A percentile compares a stretch with the other conserved stretches of the same genome.
Conservation (phyloP, 2,329 filamentous ascomycete species). For the Pseudodiploospora longispora region DNA sequence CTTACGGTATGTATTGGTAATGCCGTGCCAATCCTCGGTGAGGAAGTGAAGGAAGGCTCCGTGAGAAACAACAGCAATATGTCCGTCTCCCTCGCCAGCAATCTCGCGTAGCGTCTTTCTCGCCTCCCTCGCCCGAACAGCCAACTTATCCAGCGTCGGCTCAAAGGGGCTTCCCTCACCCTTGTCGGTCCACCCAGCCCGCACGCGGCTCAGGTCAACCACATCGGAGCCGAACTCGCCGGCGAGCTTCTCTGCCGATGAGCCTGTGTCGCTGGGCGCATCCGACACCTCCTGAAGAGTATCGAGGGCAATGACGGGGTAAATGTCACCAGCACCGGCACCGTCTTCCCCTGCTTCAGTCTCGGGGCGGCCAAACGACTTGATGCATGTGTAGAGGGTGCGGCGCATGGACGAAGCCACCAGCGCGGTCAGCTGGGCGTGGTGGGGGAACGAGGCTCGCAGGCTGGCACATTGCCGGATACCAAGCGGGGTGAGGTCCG, state of each 20-base stretch:
- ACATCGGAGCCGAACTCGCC: constrained; percentile 48
- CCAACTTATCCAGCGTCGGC: constrained; percentile 44
- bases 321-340: constrained; percentile 19
- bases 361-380: constrained; percentile 48
- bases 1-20: constrained; percentile 16
- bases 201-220: constrained; percentile 57
- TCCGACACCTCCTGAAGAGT: constrained; percentile 72
- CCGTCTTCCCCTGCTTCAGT: constrained; percentile 18
- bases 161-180: constrained; percentile 32
- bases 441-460: constrained; percentile 53
- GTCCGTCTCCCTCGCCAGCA: constrained; percentile 37
- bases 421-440: constrained; percentile 58
- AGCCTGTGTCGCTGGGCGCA: constrained; percentile 70
- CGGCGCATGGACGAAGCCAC: constrained; percentile 73
- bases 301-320: constrained; percentile 57
- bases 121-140: constrained; percentile 51
- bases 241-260: constrained; percentile 42
- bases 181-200: constrained; percentile 67
- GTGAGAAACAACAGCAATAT: constrained; percentile 73
- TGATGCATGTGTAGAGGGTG: constrained; percentile 69
- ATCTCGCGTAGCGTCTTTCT: constrained; percentile 48
- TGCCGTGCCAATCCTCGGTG: constrained; percentile 70
- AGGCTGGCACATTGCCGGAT: constrained; percentile 64
- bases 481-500: constrained; percentile 68
- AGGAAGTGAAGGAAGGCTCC: constrained; percentile 80